phyloP scores from a whole-genome alignment of 441 rosid genomes.

The Populus trichocarpa region DNA sequence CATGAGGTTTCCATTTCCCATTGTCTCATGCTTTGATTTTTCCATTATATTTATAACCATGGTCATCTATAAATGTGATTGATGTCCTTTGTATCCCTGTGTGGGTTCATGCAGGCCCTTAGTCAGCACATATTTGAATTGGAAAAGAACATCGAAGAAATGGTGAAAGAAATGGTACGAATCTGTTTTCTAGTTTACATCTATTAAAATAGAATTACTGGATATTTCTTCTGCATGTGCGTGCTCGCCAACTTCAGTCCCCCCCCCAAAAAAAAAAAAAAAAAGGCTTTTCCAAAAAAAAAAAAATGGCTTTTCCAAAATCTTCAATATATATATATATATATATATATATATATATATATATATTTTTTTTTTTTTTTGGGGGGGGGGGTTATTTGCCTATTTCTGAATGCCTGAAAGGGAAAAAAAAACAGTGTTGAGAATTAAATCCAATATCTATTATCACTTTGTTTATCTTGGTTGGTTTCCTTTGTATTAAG shows the following conservation, averaged over 20 bases:
- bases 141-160: conserved; percentile 69
- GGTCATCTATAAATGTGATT: conserved; percentile 1
- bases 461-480: neutral
- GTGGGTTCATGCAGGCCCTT: conserved; percentile 59
- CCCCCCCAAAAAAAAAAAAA: no score
- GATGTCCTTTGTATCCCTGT: neutral
- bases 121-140: conserved; percentile 89
- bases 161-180: conserved; percentile 83
- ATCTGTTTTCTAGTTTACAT: conserved; percentile 4
- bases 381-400: no score
- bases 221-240: neutral
- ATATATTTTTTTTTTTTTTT: no score
- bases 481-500: neutral
- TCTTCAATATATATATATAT: no score
- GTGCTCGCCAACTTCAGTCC: no score
- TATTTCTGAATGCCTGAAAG: no score
- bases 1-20: conserved; percentile 69
- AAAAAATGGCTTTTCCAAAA: no score
- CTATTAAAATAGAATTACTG: neutral
- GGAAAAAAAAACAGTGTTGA: neutral
- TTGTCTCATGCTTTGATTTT: conserved; percentile 12
- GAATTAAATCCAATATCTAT: neutral
- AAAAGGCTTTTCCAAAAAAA: no score
- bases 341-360: no score
- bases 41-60: conserved; percentile 15